phyloP scores from a whole-genome alignment of 345 rosid genomes.

The thale cress (Arabidopsis thaliana) region DNA sequence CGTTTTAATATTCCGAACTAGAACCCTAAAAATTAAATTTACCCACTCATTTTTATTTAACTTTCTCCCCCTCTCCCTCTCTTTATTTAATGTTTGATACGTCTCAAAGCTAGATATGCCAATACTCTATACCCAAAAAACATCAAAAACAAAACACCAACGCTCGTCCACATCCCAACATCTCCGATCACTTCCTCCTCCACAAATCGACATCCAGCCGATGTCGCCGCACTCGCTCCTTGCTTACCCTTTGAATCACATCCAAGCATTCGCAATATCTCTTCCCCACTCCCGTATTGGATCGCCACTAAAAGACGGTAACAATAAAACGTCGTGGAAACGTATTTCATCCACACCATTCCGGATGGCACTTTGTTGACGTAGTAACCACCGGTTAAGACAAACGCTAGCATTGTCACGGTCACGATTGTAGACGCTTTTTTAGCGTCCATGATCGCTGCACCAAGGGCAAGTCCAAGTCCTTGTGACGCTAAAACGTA shows the following conservation, averaged over 20 bases:
- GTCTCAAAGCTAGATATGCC: slow-evolving; percentile 83
- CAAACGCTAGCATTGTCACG: slow-evolving; percentile 86
- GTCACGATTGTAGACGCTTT: slow-evolving; percentile 87
- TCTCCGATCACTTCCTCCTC: slow-evolving; percentile 73
- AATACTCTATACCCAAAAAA: slow-evolving; percentile 78
- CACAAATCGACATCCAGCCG: slow-evolving; percentile 60
- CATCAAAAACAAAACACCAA: slow-evolving; percentile 63
- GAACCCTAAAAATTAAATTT: slow-evolving; percentile 32
- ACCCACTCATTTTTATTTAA: slow-evolving; percentile 43
- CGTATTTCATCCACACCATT: slow-evolving; percentile 80
- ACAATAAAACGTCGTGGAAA: slow-evolving; percentile 74
- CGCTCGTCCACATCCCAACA: slow-evolving; percentile 56
- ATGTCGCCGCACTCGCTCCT: neutral
- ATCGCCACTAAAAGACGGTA: slow-evolving; percentile 66
- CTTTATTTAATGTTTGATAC: slow-evolving; percentile 47
- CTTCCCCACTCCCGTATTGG: slow-evolving; percentile 68
- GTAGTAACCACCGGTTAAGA: slow-evolving; percentile 82
- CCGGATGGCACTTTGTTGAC: slow-evolving; percentile 80
- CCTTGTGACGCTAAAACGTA: slow-evolving; percentile 91
- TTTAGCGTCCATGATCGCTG: slow-evolving; percentile 88
- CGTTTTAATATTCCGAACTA: slow-evolving; percentile 28
- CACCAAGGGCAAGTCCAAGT: slow-evolving; percentile 83
- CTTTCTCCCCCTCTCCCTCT: neutral
- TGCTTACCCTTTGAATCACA: slow-evolving; percentile 42
- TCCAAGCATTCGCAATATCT: slow-evolving; percentile 54